Percentiles rank a stretch among this genome's conserved stretches.
phyloP scores from a whole-genome alignment of 352 stramenopile genomes.

The Globisporangium cystogenes region DNA sequence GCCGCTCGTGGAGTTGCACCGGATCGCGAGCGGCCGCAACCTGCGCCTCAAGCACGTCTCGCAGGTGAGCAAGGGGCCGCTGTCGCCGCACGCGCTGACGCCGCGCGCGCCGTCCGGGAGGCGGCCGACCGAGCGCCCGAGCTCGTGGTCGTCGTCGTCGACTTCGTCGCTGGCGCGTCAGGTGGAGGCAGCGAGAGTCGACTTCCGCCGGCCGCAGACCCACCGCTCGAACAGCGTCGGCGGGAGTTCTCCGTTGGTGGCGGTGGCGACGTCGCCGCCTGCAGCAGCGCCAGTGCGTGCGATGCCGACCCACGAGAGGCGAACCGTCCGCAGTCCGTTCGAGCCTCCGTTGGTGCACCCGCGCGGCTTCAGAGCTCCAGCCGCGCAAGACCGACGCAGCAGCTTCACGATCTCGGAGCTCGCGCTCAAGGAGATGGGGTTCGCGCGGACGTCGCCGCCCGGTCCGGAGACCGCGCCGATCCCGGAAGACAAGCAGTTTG shows the following conservation, averaged over 20 bases:
- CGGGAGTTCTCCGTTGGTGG: neutral
- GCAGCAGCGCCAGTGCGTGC: neutral
- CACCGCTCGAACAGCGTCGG: neutral
- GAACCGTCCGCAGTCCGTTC: no score
- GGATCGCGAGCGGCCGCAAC: slow-evolving; percentile 46
- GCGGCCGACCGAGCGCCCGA: slow-evolving; percentile 19
- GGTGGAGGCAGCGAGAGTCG: neutral
- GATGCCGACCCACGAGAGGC: neutral
- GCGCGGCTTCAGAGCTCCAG: slow-evolving; percentile 12
- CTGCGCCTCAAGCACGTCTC: slow-evolving; percentile 38
- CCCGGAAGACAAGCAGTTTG: slow-evolving; percentile 9
- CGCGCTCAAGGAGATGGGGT: slow-evolving; percentile 39
- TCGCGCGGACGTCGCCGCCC: slow-evolving; percentile 20
- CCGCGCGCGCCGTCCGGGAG: slow-evolving; percentile 35
- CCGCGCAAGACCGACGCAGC: slow-evolving; percentile 36
- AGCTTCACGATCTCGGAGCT: slow-evolving; percentile 60
- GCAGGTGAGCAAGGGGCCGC: slow-evolving; percentile 19
- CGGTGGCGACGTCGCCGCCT: neutral
- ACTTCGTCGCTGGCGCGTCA: neutral
- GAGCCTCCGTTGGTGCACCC: neutral
- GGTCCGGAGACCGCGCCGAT: slow-evolving; percentile 13
- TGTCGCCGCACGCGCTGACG: slow-evolving; percentile 34
- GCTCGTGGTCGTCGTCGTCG: slow-evolving; percentile 15
- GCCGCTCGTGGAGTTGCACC: slow-evolving; percentile 32
- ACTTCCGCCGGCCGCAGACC: neutral